Percentiles rank a stretch among this genome's conserved stretches.
These are phyloP conservation scores for Populus nigra DNA, from an alignment of 345 rosid genomes.

Conservation along the genomic window DNA sequence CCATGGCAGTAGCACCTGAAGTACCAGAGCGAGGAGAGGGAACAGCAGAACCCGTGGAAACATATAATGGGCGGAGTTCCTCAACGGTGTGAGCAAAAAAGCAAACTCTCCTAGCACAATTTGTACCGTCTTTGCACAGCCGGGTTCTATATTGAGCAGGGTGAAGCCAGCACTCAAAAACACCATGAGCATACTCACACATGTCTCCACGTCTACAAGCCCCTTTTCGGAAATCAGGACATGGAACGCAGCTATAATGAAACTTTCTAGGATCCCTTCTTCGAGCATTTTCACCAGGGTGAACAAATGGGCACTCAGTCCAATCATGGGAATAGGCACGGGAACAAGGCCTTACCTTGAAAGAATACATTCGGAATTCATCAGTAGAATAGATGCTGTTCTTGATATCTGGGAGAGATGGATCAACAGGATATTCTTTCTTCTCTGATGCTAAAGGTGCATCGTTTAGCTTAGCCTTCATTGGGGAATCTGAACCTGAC, in stretches of 20 bases:
- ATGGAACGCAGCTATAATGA: slow-evolving; percentile 94
- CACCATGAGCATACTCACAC: slow-evolving; percentile 98
- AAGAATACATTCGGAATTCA: slow-evolving; percentile 95
- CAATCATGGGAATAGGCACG: slow-evolving; percentile 98
- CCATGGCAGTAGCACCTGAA: slow-evolving; percentile 26
- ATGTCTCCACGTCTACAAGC: slow-evolving; percentile 90
- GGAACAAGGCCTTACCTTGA: slow-evolving; percentile 90
- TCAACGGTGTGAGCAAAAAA: slow-evolving; percentile 92
- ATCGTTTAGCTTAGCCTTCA: slow-evolving; percentile 36
- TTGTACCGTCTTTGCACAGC: slow-evolving; percentile 85
- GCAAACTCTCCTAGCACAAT: slow-evolving; percentile 84
- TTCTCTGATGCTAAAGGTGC: slow-evolving; percentile 45
- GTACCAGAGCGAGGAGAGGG: slow-evolving; percentile 45
- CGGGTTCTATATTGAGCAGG: slow-evolving; percentile 95
- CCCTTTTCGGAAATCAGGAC: slow-evolving; percentile 93
- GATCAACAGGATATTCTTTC: slow-evolving; percentile 89
- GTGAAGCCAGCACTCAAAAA: slow-evolving; percentile 97
- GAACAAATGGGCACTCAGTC: slow-evolving; percentile 98
- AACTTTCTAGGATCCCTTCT: slow-evolving; percentile 96
- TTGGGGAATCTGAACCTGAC: slow-evolving; percentile 51
- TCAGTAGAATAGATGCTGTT: slow-evolving; percentile 90
- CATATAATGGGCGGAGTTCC: slow-evolving; percentile 82
- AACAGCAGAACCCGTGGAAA: slow-evolving; percentile 88
- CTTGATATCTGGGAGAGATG: slow-evolving; percentile 93
- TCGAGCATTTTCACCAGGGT: slow-evolving; percentile 95